Evolutionary conservation across 2,329 filamentous ascomycete species (phyloP), one percentile per base, ranked within the genome.

Genomic region (Reticulascus tulasneorum): DNA sequence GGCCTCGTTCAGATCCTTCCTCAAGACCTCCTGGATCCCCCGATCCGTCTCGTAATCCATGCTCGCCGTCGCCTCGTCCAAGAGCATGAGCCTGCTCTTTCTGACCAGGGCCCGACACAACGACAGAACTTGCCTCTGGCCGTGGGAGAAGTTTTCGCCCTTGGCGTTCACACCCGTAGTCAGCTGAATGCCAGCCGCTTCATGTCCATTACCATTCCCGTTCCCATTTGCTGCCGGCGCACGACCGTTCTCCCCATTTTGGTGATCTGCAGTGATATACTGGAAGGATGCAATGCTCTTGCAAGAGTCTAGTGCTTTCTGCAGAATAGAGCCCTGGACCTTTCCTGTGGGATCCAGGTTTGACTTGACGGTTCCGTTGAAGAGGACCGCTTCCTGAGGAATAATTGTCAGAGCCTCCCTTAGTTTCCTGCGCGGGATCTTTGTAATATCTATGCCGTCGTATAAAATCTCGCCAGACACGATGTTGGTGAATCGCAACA

Each of bases 341-440:
- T 72, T 64, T 22, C 72, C 67, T 24, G 80, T 78, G 0, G 83
- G 77, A 52, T 87, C 82, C 11, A 87, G 68, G 48, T 86, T 76
- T 11, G 67, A 69, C 29, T 60, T 56, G 9, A 76, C 64, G 9
- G 65, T 67, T 16, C 73, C 73, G 40, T 69, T 73, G 51, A 77
- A 76, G 7, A 79, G 58, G 13, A 75, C 71, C 0, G 76, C 69
- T 45, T 79, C 76, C 46, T 79, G 75, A 0, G 76, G 72, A 13
- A 79, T 78, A 26, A 78, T 71, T 4, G 73, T 76, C 13, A 78
- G 64, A 31, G 66, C 68, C 45, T 73, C 68, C 10, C 75, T 69
- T 22, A 78, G 67, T 18, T 62, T 63, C 29, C 61, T 61, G 5
- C 75, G 65, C 4, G 66, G 64, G 16, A 79, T 59, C 25, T 62